Conservation (phyloP, 2,329 filamentous ascomycete genomes). For the Fusarium sambucinum region DNA sequence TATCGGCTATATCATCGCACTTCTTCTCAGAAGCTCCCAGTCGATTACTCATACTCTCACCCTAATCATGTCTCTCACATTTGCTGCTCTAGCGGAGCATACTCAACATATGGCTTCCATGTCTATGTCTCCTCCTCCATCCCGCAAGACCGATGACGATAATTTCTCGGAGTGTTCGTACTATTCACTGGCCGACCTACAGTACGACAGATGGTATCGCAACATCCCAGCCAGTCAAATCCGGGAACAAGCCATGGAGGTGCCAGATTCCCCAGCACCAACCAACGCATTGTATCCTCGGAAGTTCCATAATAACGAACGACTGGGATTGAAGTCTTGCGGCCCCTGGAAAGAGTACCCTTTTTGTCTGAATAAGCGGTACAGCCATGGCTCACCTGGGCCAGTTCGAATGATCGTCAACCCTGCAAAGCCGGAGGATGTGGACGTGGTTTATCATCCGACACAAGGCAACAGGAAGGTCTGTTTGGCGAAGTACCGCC, state of each 20-base stretch:
- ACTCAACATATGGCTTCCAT: not conserved
- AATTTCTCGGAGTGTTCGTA: slow-evolving; percentile 21
- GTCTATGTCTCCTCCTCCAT: not conserved
- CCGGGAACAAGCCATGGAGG: slow-evolving; percentile 15
- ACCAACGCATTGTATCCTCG: slow-evolving; percentile 2
- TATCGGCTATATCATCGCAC: not conserved
- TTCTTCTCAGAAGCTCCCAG: not conserved
- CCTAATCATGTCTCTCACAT: slow-evolving; percentile 11
- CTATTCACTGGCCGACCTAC: slow-evolving; percentile 11
- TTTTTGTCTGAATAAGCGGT: slow-evolving; percentile 19
- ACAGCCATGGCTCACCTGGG: slow-evolving; percentile 7
- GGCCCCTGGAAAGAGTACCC: slow-evolving; percentile 27
- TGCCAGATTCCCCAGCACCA: not conserved
- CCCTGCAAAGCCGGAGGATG: not conserved
- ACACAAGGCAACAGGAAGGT: not conserved
- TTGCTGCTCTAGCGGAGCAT: not conserved
- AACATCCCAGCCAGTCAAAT: slow-evolving; percentile 18
- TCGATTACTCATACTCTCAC: too few species aligned
- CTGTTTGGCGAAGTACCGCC: slow-evolving; percentile 11
- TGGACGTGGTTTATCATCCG: slow-evolving; percentile 23
- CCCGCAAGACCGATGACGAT: not conserved
- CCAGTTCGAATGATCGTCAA: slow-evolving; percentile 22
- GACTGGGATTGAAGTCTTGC: not conserved
- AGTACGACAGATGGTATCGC: slow-evolving; percentile 14
- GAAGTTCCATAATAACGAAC: slow-evolving; percentile 12